Percentiles rank a stretch among this genome's conserved stretches.
Evolutionary conservation across 2,329 filamentous ascomycete species (phyloP).

Genomic region (Colletotrichum sojae): DNA sequence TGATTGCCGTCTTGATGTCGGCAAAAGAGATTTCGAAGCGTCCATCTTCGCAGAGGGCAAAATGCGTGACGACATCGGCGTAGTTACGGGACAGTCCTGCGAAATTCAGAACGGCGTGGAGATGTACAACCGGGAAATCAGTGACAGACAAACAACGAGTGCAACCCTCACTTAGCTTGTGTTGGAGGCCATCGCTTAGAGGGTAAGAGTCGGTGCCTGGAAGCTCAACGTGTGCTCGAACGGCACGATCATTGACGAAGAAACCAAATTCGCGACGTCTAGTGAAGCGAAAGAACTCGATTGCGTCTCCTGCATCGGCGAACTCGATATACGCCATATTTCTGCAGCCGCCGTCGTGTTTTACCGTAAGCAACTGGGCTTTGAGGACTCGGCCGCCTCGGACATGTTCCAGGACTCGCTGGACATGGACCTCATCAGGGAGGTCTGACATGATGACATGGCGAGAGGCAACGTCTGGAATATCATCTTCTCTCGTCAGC

Average conservation of each 20-base stretch:
- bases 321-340: conserved; percentile 32
- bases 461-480: conserved; percentile 30
- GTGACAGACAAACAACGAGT: conserved; percentile 31
- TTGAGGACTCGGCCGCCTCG: conserved; percentile 34
- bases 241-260: not conserved
- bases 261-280: conserved; percentile 33
- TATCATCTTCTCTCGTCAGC: conserved; percentile 12
- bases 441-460: conserved; percentile 36
- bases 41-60: conserved; percentile 21
- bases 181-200: not conserved
- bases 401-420: conserved; percentile 34
- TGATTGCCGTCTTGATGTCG: conserved; percentile 15
- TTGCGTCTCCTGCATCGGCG: conserved; percentile 3
- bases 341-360: not conserved
- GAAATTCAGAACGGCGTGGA: conserved; percentile 7
- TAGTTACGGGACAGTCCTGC: conserved; percentile 21
- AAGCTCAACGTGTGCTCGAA: not conserved
- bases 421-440: conserved; percentile 25
- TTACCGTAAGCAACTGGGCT: conserved; percentile 11
- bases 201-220: conserved; percentile 33
- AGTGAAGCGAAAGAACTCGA: conserved; percentile 4
- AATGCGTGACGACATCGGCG: conserved; percentile 24
- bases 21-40: conserved; percentile 32
- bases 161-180: conserved; percentile 6
- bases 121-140: conserved; percentile 27